Percentiles rank a stretch among this genome's conserved stretches.
These are phyloP conservation scores for Heritiera littoralis DNA, from an alignment of 345 rosid genomes.

Conservation along the genomic window DNA sequence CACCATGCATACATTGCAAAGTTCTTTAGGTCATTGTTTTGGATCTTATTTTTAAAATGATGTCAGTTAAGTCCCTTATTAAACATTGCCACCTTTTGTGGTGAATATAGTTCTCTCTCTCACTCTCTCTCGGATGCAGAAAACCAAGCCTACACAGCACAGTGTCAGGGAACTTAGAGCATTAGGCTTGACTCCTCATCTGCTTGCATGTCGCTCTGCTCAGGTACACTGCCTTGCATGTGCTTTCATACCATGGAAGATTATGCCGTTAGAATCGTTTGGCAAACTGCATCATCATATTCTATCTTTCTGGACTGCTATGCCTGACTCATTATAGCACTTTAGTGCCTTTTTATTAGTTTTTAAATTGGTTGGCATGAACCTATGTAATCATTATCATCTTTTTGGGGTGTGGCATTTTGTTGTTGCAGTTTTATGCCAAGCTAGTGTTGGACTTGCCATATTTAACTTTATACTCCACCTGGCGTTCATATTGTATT, in stretches of 20 bases:
- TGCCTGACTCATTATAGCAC: not conserved
- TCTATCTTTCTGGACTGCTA: not conserved
- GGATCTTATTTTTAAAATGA: not conserved
- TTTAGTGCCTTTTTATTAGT: not conserved
- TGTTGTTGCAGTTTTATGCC: not conserved
- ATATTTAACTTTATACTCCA: not conserved
- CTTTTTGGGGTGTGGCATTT: constrained; percentile 1
- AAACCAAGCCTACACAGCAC: constrained; percentile 94
- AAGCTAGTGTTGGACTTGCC: not conserved
- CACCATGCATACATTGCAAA: not conserved
- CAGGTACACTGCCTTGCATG: constrained; percentile 47
- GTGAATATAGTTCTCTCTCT: not conserved
- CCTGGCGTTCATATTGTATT: not conserved
- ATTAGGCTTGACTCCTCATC: constrained; percentile 88
- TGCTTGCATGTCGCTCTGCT: constrained; percentile 93
- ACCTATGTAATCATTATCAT: not conserved
- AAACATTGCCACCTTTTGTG: not conserved
- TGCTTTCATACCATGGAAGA: not conserved
- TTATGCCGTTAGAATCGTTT: not conserved
- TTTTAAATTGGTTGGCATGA: not conserved
- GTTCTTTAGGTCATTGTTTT: not conserved
- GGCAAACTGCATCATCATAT: not conserved
- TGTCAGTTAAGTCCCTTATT: not conserved
- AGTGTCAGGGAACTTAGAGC: constrained; percentile 95
- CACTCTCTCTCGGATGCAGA: constrained; percentile 34